Conservation (phyloP, 768 basidiomycete genomes). For the Suillus discolor region DNA sequence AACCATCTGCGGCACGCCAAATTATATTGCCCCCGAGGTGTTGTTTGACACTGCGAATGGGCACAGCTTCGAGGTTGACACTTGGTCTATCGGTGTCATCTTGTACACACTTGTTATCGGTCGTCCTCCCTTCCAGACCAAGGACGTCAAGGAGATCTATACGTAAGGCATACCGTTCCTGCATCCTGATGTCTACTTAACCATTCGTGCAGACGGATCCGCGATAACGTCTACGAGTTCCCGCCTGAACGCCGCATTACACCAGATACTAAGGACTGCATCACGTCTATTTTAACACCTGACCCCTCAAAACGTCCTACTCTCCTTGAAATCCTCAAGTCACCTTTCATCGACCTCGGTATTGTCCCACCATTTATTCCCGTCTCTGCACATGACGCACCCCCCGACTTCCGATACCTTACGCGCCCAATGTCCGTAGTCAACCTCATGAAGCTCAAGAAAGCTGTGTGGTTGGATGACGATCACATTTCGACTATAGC, state of each 20-base stretch:
- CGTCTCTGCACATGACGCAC: constrained; percentile 68
- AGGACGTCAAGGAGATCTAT: constrained; percentile 96
- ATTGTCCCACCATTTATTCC: constrained; percentile 83
- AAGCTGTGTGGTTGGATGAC: constrained; percentile 63
- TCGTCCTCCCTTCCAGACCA: constrained; percentile 97
- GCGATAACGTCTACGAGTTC: constrained; percentile 92
- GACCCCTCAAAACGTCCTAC: constrained; percentile 83
- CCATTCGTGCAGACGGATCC: constrained; percentile 68
- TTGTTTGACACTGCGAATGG: constrained; percentile 95
- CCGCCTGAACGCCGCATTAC: constrained; percentile 78
- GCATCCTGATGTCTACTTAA: constrained; percentile 5
- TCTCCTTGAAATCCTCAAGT: constrained; percentile 81
- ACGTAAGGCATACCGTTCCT: constrained; percentile 52
- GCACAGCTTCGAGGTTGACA: constrained; percentile 98
- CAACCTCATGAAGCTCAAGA: constrained; percentile 73
- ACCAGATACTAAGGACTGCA: constrained; percentile 69
- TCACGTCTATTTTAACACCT: constrained; percentile 83
- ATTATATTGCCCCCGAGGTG: constrained; percentile 98
- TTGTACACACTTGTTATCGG: constrained; percentile 94
- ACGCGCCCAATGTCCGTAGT: constrained; percentile 57
- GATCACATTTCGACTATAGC: constrained; percentile 51
- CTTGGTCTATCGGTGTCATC: constrained; percentile 97
- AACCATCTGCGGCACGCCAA: constrained; percentile 98
- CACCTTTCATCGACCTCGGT: constrained; percentile 82
- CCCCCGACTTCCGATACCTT: constrained; percentile 78